Conservation (phyloP, 2,329 filamentous ascomycete genomes). For the Penicillium sp. region DNA sequence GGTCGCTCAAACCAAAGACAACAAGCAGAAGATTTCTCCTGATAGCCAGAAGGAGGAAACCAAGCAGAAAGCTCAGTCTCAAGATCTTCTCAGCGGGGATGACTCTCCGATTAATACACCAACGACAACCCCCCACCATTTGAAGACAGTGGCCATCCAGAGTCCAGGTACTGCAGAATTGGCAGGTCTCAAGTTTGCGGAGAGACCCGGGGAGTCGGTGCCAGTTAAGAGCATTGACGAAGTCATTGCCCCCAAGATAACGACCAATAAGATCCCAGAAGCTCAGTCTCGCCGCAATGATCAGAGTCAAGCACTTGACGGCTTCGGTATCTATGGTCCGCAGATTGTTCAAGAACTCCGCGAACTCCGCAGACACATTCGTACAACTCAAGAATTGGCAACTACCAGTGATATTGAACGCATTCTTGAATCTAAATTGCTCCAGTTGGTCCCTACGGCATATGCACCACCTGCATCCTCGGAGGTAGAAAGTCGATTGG, state of each 20-base stretch:
- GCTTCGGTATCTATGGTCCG: no score
- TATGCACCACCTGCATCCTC: not conserved
- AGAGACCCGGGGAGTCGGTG: not conserved
- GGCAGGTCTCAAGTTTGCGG: not conserved
- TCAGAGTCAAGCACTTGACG: not conserved
- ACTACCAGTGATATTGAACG: not conserved
- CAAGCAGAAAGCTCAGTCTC: not conserved
- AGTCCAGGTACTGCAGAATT: not conserved
- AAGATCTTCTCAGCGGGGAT: not conserved
- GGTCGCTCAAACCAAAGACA: not conserved
- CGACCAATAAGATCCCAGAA: not conserved
- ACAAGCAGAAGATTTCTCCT: not conserved
- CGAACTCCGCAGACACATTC: not conserved
- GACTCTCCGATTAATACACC: not conserved
- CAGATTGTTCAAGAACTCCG: not conserved
- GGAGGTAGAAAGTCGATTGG: not conserved
- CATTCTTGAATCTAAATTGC: not conserved
- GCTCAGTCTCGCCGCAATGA: not conserved
- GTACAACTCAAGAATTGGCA: not conserved
- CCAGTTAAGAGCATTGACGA: not conserved
- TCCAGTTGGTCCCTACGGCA: not conserved
- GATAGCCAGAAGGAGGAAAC: not conserved
- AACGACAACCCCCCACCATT: not conserved
- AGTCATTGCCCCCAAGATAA: not conserved
- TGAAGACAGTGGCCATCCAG: not conserved